Conservation (phyloP, 2,329 filamentous ascomycete species). For the Monosporascus sp. region DNA sequence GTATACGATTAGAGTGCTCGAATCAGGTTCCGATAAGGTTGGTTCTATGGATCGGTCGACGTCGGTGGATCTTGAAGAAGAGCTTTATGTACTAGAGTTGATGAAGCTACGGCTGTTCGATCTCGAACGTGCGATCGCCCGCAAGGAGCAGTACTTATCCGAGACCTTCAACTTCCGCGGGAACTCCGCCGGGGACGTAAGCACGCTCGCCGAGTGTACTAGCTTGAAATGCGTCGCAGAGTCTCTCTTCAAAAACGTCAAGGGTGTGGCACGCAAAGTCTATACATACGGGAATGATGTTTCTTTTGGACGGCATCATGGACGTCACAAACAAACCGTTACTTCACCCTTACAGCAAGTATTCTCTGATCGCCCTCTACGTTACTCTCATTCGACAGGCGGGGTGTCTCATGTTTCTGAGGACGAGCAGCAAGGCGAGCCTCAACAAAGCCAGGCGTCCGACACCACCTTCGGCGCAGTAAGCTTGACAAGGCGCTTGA, state of each 20-base stretch:
- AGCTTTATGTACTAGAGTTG: constrained; percentile 39
- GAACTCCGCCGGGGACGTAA: constrained; percentile 15
- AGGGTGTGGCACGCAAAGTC: constrained; percentile 28
- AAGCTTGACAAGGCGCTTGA: neutral
- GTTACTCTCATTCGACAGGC: too few relatives aligned
- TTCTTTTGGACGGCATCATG: constrained; percentile 8
- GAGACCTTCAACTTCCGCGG: constrained; percentile 26
- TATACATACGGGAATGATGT: constrained; percentile 21
- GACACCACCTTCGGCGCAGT: neutral
- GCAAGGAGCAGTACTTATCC: constrained; percentile 36
- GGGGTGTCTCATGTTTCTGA: neutral
- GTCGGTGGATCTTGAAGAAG: constrained; percentile 29
- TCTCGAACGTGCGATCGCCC: constrained; percentile 36
- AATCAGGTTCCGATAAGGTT: constrained; percentile 10
- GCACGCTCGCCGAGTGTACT: constrained; percentile 30
- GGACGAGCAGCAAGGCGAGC: neutral
- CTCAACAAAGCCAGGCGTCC: neutral
- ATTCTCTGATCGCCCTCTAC: neutral
- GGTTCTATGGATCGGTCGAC: constrained; percentile 12
- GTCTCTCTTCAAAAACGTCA: constrained; percentile 33
- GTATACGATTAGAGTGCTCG: constrained; percentile 21
- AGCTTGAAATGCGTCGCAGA: constrained; percentile 38
- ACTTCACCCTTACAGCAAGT: neutral
- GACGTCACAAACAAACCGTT: neutral
- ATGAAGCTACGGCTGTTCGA: constrained; percentile 36